Evolutionary conservation across 176 grass and related monocot genomes (phyloP), one percentile per base, ranked within the genome.

Genomic region (Olyra latifolia): DNA sequence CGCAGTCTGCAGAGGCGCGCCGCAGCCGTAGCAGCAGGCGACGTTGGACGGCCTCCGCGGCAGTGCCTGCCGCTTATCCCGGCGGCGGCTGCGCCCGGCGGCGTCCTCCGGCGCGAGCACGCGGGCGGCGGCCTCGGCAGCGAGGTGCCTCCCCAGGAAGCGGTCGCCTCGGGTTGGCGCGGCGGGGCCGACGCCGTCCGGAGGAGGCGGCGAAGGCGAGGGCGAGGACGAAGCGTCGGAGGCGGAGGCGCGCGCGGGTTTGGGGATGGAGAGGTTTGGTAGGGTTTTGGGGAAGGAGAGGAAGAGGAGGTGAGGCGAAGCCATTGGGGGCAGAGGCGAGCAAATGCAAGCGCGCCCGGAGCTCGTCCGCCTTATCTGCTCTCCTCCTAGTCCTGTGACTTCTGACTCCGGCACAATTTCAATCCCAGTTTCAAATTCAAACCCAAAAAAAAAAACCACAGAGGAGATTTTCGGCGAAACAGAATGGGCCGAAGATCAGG

Each of bases 21-120:
- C 95, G 78, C 95, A 98, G 6, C 95, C 95, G 80, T 98, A 98
- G 88, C 94, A 97, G 71, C 86, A 94, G 14, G 86, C 73, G 80
- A 85, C 22, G 52, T 80, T 80, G 56, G 83, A 71, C 5, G 88
- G 90, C 32, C 85, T 38, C 39, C 72, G 66, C 15, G 88, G 77
- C 0, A 81, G 61, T 1, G 71, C 79, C 74, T 20, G 52, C 50
- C 80, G 91, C 88, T 83, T 98, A 74, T 94, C 83, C 85, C 59
- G 83, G 43, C 84, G 79, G 7, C 64, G 78, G 38, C 84, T 82
- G 66, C 64, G 81, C 58, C 70, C 63, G 41, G 87, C 84, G 25
- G 73, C 82, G 17, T 90, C 81, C 19, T 87, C 69, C 38, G 90
- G 54, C 5, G 86, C 84, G 25, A 87, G 80, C 14, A 83, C 59